Evolutionary conservation across 441 rosid species (phyloP).

Genomic region (Adansonia gregorii): DNA sequence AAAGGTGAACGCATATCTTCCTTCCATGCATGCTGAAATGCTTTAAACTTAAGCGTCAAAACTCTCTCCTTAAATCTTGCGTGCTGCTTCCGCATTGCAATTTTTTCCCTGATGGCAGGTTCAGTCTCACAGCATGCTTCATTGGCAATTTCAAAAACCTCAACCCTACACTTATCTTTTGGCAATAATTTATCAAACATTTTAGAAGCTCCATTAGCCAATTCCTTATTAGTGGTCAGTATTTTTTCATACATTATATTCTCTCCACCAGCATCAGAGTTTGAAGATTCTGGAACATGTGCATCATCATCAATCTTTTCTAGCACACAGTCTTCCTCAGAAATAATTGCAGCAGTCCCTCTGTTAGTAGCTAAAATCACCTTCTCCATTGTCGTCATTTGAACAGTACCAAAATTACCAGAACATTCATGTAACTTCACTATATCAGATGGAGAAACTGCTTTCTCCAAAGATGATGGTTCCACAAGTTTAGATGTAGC

Average conservation of each 20-base stretch:
- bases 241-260: slow-evolving; percentile 46
- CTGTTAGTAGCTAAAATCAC: slow-evolving; percentile 33
- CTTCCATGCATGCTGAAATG: slow-evolving; percentile 82
- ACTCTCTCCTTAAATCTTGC: slow-evolving; percentile 79
- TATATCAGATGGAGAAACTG: slow-evolving; percentile 36
- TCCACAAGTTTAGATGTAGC: slow-evolving; percentile 68
- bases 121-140: slow-evolving; percentile 39
- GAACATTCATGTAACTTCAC: slow-evolving; percentile 36
- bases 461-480: slow-evolving; percentile 36
- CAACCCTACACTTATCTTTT: slow-evolving; percentile 42
- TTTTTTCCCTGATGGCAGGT: slow-evolving; percentile 49
- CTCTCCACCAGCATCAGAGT: slow-evolving; percentile 37
- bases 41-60: slow-evolving; percentile 79
- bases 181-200: slow-evolving; percentile 62
- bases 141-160: slow-evolving; percentile 39
- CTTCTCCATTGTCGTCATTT: slow-evolving; percentile 28
- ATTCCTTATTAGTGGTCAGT: slow-evolving; percentile 67
- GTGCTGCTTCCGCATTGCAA: slow-evolving; percentile 50
- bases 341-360: slow-evolving; percentile 31
- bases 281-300: slow-evolving; percentile 17
- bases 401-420: slow-evolving; percentile 37
- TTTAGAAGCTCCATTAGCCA: slow-evolving; percentile 62
- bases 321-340: slow-evolving; percentile 35
- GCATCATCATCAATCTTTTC: slow-evolving; percentile 31
- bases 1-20: slow-evolving; percentile 71